phyloP scores from a whole-genome alignment of 805 yeast species.

The Saccharomycopsis olivae region DNA sequence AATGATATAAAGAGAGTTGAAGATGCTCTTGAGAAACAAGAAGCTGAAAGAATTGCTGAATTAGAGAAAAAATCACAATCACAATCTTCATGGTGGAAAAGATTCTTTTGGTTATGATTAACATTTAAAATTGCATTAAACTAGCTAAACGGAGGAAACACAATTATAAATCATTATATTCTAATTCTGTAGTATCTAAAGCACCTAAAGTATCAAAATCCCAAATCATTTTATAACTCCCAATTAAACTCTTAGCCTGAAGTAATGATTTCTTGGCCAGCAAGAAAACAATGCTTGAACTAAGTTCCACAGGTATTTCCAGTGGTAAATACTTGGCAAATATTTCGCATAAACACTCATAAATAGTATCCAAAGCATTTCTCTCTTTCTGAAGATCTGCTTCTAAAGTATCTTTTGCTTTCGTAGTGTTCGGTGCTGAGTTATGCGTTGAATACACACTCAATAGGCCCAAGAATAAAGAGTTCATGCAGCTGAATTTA shows the following conservation, averaged over 20 bases:
- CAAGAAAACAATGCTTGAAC: conserved; percentile 1
- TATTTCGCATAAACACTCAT: neutral
- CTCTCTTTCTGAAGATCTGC: neutral
- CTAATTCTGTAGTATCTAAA: neutral
- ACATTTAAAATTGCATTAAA: neutral
- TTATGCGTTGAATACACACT: neutral
- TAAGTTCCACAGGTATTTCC: conserved; percentile 3
- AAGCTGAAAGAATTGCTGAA: neutral
- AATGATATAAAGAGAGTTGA: conserved; percentile 4
- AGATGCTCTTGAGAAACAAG: neutral
- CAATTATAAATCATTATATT: neutral
- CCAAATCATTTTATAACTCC: neutral
- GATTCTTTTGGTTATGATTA: conserved; percentile 9
- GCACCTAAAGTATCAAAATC: conserved; percentile 3
- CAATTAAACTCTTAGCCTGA: conserved; percentile 1
- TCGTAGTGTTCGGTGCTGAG: neutral
- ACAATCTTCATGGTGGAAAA: conserved; percentile 5
- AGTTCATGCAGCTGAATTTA: neutral
- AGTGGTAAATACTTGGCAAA: conserved; percentile 5
- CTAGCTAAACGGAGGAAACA: neutral
- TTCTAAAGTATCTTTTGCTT: neutral
- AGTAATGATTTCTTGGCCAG: conserved; percentile 4
- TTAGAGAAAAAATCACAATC: neutral
- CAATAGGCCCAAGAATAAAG: neutral
- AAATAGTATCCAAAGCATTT: neutral